A percentile compares a stretch with the other conserved stretches of the same genome.
Evolutionary conservation across 1,284 basidiomycete species (phyloP).

Genomic region (Puccinia triticina): DNA sequence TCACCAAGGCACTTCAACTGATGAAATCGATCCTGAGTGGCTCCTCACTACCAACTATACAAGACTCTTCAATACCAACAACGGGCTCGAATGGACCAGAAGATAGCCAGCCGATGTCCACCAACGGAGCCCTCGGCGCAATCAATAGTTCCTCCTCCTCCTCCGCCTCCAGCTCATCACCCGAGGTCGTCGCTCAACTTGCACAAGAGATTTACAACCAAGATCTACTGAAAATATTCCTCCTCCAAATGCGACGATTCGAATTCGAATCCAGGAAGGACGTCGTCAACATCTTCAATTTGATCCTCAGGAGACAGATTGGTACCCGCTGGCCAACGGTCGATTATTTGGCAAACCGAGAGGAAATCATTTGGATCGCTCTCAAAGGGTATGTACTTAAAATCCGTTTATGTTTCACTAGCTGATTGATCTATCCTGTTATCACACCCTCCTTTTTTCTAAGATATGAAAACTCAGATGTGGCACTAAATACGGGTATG

Average conservation of each 20-base stretch:
- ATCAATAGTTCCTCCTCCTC: conserved; percentile 47
- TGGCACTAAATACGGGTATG: conserved; percentile 97
- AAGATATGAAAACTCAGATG: conserved; percentile 86
- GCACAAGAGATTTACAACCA: conserved; percentile 93
- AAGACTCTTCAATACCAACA: conserved; percentile 31
- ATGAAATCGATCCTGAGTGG: conserved; percentile 48
- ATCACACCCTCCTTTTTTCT: conserved; percentile 5
- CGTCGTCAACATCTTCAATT: conserved; percentile 94
- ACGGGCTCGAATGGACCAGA: conserved; percentile 16
- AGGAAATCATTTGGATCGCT: conserved; percentile 84
- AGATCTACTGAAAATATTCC: conserved; percentile 80
- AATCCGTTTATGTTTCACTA: not conserved
- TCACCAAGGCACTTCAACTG: conserved; percentile 41
- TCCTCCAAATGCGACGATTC: conserved; percentile 78
- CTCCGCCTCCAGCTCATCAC: conserved; percentile 24
- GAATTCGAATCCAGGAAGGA: conserved; percentile 94
- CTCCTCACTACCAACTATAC: conserved; percentile 28
- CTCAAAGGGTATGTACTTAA: conserved; percentile 68
- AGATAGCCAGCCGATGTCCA: conserved; percentile 4
- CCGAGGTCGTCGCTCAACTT: conserved; percentile 82
- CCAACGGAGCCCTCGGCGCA: conserved; percentile 5
- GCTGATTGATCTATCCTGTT: not conserved
- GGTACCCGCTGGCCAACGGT: conserved; percentile 91
- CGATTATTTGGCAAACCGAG: conserved; percentile 82
- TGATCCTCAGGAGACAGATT: conserved; percentile 90